Conservation (phyloP, 352 stramenopile genomes). For the Globisporangium yorkense region DNA sequence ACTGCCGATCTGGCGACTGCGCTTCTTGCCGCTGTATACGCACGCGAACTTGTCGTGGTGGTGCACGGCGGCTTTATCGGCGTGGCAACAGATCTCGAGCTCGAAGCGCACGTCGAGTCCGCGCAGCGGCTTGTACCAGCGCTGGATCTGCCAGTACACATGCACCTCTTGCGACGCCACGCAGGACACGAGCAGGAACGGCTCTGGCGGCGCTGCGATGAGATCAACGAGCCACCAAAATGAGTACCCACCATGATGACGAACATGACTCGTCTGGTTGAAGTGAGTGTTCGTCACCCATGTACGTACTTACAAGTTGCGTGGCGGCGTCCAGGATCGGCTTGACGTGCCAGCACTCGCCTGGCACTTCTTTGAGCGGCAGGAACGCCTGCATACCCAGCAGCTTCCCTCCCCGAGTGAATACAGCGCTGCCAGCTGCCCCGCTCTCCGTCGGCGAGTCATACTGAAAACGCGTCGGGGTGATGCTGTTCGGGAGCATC, state of each 20-base stretch:
- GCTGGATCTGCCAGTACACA: constrained; percentile 54
- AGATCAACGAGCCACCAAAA: constrained; percentile 4
- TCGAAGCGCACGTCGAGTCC: constrained; percentile 41
- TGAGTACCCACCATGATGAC: background rate
- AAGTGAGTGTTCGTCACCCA: background rate
- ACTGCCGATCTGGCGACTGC: constrained; percentile 25
- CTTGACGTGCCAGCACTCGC: constrained; percentile 44
- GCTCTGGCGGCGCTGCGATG: constrained; percentile 37
- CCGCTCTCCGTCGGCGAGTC: constrained; percentile 38
- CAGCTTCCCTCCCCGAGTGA: constrained; percentile 53
- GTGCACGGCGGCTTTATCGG: constrained; percentile 1
- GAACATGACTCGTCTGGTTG: background rate
- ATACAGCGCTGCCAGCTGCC: constrained; percentile 32
- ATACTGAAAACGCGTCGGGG: constrained; percentile 38
- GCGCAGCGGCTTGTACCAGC: constrained; percentile 32
- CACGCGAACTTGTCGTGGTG: constrained; percentile 32
- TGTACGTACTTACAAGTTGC: constrained; percentile 57
- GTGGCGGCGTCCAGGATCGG: constrained; percentile 39
- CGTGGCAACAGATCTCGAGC: constrained; percentile 45
- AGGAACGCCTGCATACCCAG: constrained; percentile 43
- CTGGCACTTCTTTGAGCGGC: constrained; percentile 25
- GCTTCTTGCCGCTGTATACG: constrained; percentile 29
- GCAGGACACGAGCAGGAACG: constrained; percentile 47
- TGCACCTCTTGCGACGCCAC: constrained; percentile 34
- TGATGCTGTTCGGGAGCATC: constrained; percentile 49